Conservation (phyloP, 2,329 filamentous ascomycete species). For the Colletotrichum lupini region DNA sequence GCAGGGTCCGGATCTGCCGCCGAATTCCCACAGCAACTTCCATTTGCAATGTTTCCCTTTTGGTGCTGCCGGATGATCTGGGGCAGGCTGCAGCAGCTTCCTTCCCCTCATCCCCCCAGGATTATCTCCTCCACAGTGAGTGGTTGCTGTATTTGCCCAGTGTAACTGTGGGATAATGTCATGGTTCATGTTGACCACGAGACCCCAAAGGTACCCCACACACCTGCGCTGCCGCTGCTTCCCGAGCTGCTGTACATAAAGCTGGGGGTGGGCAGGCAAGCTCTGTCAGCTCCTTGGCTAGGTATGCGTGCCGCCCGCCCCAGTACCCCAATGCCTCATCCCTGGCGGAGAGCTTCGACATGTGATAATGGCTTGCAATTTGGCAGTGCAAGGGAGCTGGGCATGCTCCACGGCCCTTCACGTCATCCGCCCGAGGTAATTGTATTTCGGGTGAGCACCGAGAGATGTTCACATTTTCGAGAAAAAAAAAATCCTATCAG, state of each 20-base stretch:
- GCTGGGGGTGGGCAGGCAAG: slow-evolving; percentile 12
- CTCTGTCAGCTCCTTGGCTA: slow-evolving; percentile 28
- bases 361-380: slow-evolving; percentile 28
- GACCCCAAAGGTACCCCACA: slow-evolving; percentile 19
- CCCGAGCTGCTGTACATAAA: slow-evolving; percentile 8
- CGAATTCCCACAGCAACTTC: neutral
- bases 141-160: slow-evolving; percentile 6
- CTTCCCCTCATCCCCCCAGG: neutral
- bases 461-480: neutral
- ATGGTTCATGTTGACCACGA: slow-evolving; percentile 21
- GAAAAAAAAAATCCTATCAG: neutral
- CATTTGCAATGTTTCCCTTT: neutral
- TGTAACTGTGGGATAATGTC: neutral
- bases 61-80: neutral
- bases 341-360: slow-evolving; percentile 28
- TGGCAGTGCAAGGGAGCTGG: neutral
- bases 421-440: neutral
- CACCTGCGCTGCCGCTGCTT: slow-evolving; percentile 10
- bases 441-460: neutral
- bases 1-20: neutral
- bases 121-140: neutral
- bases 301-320: slow-evolving; percentile 31
- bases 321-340: neutral
- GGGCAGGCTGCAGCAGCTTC: slow-evolving; percentile 3
- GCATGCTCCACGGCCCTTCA: neutral